Evolutionary conservation across 768 basidiomycete species (phyloP).

Genomic region (Candolleomyces eurysporus): DNA sequence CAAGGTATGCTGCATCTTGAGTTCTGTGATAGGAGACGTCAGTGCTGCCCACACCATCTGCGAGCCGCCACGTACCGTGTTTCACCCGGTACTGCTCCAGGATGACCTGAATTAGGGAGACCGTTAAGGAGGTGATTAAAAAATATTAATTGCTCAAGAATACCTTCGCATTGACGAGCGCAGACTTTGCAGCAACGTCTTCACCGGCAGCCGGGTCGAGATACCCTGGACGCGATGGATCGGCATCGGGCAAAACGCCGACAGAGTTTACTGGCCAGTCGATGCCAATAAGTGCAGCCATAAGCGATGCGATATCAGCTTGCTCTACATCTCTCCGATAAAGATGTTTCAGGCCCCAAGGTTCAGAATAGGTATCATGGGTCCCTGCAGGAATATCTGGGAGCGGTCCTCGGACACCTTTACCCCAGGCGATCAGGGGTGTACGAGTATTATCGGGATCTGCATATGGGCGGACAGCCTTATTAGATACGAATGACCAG

Average conservation of each 20-base stretch:
- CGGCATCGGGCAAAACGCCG: slow-evolving; percentile 76
- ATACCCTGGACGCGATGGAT: slow-evolving; percentile 59
- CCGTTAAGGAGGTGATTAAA: not conserved
- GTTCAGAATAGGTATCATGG: slow-evolving; percentile 66
- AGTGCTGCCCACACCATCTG: not conserved
- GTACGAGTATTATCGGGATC: slow-evolving; percentile 89
- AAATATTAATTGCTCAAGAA: not conserved
- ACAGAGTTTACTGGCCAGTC: slow-evolving; percentile 82
- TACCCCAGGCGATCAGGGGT: slow-evolving; percentile 80
- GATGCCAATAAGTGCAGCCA: slow-evolving; percentile 71
- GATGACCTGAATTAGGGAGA: slow-evolving; percentile 43
- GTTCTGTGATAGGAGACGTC: slow-evolving; percentile 36
- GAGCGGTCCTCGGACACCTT: slow-evolving; percentile 70
- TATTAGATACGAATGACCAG: not conserved
- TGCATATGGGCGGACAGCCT: slow-evolving; percentile 20
- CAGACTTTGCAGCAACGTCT: slow-evolving; percentile 48
- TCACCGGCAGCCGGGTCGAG: slow-evolving; percentile 46
- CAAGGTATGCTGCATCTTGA: slow-evolving; percentile 56
- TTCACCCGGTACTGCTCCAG: slow-evolving; percentile 78
- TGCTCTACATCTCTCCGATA: slow-evolving; percentile 77
- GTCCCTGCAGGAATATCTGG: slow-evolving; percentile 55
- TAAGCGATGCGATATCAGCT: slow-evolving; percentile 77
- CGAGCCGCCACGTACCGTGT: slow-evolving; percentile 50
- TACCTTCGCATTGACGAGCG: slow-evolving; percentile 66
- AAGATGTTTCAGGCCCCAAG: slow-evolving; percentile 60